These are phyloP conservation scores for Hypoxylon sp. DNA, from an alignment of 2,329 filamentous ascomycete genomes.

Conservation along the genomic window DNA sequence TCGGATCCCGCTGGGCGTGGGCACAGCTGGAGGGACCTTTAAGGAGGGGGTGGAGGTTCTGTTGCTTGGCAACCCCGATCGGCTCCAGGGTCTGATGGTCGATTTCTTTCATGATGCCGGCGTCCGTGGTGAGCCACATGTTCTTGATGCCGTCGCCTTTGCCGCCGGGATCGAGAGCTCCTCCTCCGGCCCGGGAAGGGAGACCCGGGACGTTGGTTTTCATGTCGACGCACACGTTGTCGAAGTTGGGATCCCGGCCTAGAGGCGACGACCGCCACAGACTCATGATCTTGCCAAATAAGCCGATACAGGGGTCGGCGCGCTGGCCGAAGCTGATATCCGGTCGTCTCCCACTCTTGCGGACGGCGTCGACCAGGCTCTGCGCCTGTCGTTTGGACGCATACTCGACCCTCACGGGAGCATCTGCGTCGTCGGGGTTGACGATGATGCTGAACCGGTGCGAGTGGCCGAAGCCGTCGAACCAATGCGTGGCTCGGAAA, in stretches of 20 bases:
- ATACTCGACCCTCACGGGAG: constrained; percentile 68
- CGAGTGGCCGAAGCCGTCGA: constrained; percentile 78
- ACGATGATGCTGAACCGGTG: constrained; percentile 78
- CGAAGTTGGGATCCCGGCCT: constrained; percentile 47
- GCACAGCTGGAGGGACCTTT: constrained; percentile 75
- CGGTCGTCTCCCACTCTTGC: constrained; percentile 67
- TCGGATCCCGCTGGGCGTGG: constrained; percentile 77
- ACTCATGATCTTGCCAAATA: constrained; percentile 78
- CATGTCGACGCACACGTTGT: constrained; percentile 76
- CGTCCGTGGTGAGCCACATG: constrained; percentile 70
- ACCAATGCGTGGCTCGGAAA: constrained; percentile 79
- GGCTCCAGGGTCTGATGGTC: constrained; percentile 80
- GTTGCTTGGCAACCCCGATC: constrained; percentile 70
- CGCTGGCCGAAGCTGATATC: constrained; percentile 76
- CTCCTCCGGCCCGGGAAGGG: constrained; percentile 38
- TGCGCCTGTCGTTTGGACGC: constrained; percentile 78
- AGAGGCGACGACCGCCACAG: constrained; percentile 59
- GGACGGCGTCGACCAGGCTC: constrained; percentile 69
- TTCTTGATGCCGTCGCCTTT: constrained; percentile 57
- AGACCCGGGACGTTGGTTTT: constrained; percentile 73
- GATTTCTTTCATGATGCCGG: constrained; percentile 67
- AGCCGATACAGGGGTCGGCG: constrained; percentile 77
- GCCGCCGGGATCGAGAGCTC: constrained; percentile 50
- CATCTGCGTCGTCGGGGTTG: constrained; percentile 37
- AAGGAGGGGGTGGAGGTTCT: constrained; percentile 73